phyloP scores from a whole-genome alignment of 176 grass and related monocot genomes.

The maize (Zea mays) region DNA sequence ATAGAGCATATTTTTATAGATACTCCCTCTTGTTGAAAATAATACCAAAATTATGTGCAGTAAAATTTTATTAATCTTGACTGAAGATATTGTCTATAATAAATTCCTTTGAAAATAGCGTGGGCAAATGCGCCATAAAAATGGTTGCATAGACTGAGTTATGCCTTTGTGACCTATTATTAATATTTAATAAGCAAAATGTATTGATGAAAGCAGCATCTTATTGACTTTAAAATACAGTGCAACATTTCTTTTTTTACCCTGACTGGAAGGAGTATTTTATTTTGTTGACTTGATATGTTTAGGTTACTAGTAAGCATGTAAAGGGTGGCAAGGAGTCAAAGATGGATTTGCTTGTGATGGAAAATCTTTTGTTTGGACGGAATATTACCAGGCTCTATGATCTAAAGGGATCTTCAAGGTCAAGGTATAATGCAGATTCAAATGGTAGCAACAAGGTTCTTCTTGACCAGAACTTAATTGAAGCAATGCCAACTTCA shows the following conservation, averaged over 20 bases:
- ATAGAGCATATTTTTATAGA: background rate
- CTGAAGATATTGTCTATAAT: background rate
- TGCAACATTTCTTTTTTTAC: background rate
- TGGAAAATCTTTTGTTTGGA: conserved; percentile 98
- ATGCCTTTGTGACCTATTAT: conserved; percentile 7
- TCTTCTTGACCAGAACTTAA: conserved; percentile 98
- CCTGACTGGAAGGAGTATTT: background rate
- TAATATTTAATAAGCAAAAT: background rate
- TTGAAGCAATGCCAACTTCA: conserved; percentile 97
- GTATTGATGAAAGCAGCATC: background rate
- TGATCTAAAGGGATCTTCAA: conserved; percentile 95
- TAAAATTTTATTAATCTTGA: background rate
- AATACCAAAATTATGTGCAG: background rate
- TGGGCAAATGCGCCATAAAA: background rate
- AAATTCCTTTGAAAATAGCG: background rate
- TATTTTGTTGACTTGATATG: conserved; percentile 16
- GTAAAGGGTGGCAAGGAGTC: conserved; percentile 85
- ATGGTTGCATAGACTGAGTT: background rate
- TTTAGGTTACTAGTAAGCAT: conserved; percentile 88
- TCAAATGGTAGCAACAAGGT: conserved; percentile 84
- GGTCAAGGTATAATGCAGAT: conserved; percentile 95
- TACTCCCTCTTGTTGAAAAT: background rate
- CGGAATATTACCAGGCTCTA: conserved; percentile 84
- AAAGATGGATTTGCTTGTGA: conserved; percentile 96
- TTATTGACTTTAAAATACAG: background rate